phyloP scores from a whole-genome alignment of 2,329 filamentous ascomycete genomes.

The Penicillium aurantiogriseum region DNA sequence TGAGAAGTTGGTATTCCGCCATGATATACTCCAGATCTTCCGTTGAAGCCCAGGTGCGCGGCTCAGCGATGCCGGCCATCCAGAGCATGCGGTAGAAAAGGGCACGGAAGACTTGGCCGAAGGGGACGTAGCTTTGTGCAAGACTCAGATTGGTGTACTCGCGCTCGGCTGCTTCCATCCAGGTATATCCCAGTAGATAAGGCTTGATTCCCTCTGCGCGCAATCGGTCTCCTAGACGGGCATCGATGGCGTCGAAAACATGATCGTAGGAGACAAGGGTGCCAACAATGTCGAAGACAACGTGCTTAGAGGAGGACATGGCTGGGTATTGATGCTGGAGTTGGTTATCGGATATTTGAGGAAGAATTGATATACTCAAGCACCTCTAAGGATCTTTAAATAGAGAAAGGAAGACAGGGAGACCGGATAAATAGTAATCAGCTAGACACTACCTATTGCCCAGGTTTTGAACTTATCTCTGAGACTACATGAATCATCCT shows the following conservation, averaged over 20 bases:
- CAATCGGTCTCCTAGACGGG: conserved; percentile 40
- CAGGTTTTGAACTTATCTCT: not conserved
- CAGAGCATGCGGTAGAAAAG: conserved; percentile 48
- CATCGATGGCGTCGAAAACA: conserved; percentile 40
- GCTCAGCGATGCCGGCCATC: conserved; percentile 41
- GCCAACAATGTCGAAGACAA: conserved; percentile 37
- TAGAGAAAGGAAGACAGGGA: not conserved
- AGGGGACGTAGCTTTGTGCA: conserved; percentile 39
- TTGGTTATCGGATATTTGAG: not conserved
- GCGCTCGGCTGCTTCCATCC: conserved; percentile 45
- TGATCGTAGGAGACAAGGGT: conserved; percentile 45
- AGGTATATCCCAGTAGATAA: conserved; percentile 42
- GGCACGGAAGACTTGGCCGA: conserved; percentile 38
- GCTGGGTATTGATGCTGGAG: not conserved
- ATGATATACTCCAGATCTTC: conserved; percentile 42
- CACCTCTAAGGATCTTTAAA: not conserved
- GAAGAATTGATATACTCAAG: not conserved
- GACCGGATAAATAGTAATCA: not conserved
- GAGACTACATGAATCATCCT: not conserved
- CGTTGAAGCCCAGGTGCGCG: conserved; percentile 38
- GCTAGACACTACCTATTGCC: not conserved
- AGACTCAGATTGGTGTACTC: conserved; percentile 49
- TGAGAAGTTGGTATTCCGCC: conserved; percentile 33
- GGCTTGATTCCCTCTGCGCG: conserved; percentile 35
- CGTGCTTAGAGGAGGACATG: conserved; percentile 23